These are phyloP conservation scores for Clohesyomyces aquaticus DNA, from an alignment of 495 filamentous ascomycete genomes.

Conservation along the genomic window DNA sequence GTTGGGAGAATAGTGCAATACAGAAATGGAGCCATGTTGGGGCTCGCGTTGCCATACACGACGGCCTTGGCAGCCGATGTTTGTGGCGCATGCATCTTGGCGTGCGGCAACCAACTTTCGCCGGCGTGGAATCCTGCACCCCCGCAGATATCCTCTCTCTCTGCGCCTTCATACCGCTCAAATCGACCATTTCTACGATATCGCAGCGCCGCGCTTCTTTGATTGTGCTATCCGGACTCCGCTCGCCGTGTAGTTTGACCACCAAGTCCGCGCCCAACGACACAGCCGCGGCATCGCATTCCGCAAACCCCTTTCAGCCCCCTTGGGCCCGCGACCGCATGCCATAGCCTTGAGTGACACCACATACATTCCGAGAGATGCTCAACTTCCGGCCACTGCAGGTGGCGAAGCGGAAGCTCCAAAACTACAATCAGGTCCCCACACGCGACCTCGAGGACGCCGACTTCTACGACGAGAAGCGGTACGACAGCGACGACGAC, in stretches of 20 bases:
- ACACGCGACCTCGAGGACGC: conserved; percentile 27
- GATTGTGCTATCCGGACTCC: no score
- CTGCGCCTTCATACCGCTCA: neutral
- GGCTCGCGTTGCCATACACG: neutral
- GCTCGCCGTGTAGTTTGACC: no score
- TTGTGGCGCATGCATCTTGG: neutral
- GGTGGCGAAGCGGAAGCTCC: conserved; percentile 39
- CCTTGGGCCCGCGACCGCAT: neutral
- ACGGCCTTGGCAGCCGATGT: neutral
- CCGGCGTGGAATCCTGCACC: neutral
- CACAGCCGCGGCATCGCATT: neutral
- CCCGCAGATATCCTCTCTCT: neutral
- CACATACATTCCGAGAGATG: conserved; percentile 9
- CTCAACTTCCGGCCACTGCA: conserved; percentile 37
- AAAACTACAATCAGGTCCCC: conserved; percentile 34
- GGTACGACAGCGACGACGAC: conserved; percentile 25
- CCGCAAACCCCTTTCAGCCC: neutral
- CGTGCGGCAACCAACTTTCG: neutral
- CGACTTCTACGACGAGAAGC: conserved; percentile 30
- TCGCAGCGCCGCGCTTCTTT: neutral
- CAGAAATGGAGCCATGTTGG: no score
- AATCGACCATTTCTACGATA: neutral
- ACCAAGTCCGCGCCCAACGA: neutral
- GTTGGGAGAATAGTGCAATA: no score
- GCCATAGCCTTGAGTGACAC: neutral